These are phyloP conservation scores for Urostyla sp. DNA, from an alignment of 73 alveolate species.

Conservation along the genomic window DNA sequence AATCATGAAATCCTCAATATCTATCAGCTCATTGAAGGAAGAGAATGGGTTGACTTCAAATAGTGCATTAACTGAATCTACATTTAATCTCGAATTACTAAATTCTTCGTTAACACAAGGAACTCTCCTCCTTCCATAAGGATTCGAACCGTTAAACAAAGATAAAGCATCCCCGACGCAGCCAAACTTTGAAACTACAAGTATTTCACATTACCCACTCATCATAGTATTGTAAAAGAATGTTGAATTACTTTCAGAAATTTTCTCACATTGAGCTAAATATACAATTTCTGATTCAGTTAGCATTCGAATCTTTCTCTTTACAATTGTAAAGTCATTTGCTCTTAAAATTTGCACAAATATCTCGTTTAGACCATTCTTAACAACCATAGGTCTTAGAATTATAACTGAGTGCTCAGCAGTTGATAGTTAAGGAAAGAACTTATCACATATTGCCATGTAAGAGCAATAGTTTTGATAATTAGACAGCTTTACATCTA, in stretches of 20 bases:
- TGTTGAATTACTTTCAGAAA: slow-evolving; percentile 10
- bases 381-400: slow-evolving; percentile 59
- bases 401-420: slow-evolving; percentile 41
- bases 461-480: slow-evolving; percentile 8
- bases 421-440: slow-evolving; percentile 35
- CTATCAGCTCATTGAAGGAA: slow-evolving; percentile 36
- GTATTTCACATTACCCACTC: slow-evolving; percentile 50
- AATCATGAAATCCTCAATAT: slow-evolving; percentile 53
- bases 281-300: slow-evolving; percentile 20
- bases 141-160: slow-evolving; percentile 42
- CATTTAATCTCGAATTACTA: slow-evolving; percentile 28
- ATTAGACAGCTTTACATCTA: slow-evolving; percentile 35
- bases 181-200: slow-evolving; percentile 46
- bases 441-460: slow-evolving; percentile 23
- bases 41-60: slow-evolving; percentile 61
- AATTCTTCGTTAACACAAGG: slow-evolving; percentile 24
- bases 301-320: slow-evolving; percentile 53
- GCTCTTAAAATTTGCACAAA: slow-evolving; percentile 31
- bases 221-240: slow-evolving; percentile 43
- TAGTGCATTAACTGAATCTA: slow-evolving; percentile 22
- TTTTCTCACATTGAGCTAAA: slow-evolving; percentile 37
- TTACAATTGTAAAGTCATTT: slow-evolving; percentile 51
- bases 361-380: slow-evolving; percentile 49
- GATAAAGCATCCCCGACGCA: slow-evolving; percentile 42
- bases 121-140: slow-evolving; percentile 55